Evolutionary conservation across 75 land plant genomes (phyloP).

Genomic region (Cunninghamia lanceolata): DNA sequence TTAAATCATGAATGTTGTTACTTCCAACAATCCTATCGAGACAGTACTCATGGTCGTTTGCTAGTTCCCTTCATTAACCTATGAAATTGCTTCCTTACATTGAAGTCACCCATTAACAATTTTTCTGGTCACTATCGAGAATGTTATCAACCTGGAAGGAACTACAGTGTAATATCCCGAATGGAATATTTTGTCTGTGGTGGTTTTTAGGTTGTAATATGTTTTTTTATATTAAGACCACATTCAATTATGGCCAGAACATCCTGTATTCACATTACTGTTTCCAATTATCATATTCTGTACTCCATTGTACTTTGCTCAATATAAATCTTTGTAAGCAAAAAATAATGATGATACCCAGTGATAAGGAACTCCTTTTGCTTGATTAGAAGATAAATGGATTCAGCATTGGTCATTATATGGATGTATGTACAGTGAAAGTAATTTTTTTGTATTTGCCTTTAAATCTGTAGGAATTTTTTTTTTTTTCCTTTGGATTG

Average conservation of each 20-base stretch:
- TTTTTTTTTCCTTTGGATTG: background rate
- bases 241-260: background rate
- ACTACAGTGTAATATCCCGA: too few species aligned
- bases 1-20: too few species aligned
- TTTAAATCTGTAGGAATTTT: background rate
- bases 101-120: too few species aligned
- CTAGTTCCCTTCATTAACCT: too few species aligned
- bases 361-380: background rate
- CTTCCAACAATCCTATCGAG: too few species aligned
- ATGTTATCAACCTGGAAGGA: too few species aligned
- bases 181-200: too few species aligned
- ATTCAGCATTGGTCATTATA: background rate
- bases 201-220: background rate
- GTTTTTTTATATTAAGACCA: background rate
- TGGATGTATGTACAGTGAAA: background rate
- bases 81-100: too few species aligned
- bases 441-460: background rate
- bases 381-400: background rate
- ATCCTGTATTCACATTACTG: background rate
- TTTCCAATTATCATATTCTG: background rate
- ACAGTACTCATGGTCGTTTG: too few species aligned
- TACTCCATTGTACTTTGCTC: background rate
- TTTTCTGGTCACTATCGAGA: too few species aligned
- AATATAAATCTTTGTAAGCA: background rate
- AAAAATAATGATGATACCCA: background rate